Evolutionary conservation across 805 yeast genomes (phyloP), one percentile per base, ranked within the genome.

Genomic region (Candida coquimbonensis): DNA sequence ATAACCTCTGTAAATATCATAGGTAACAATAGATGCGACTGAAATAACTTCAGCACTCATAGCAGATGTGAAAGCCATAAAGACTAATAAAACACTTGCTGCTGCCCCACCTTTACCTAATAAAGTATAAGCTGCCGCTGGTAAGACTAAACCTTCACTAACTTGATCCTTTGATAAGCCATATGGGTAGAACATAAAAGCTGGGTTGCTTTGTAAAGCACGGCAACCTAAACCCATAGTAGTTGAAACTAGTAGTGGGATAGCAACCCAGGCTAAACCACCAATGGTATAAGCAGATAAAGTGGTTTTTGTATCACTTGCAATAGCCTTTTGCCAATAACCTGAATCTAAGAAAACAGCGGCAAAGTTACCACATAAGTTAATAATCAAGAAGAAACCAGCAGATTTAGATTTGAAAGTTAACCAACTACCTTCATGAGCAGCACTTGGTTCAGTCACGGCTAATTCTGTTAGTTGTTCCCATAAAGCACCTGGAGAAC

Each of bases 11-110:
- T 83, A 89, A 50, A 89, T 72, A 66, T 89, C 96, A 56, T 87
- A 89, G 38, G 96, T 85, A 70, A 80, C 77, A 49, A 89, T 78
- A 2, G 96, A 83, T 4, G 95, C 84, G 17, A 87, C 90, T 3
- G 96, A 84, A 60, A 89, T 86, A 57, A 89, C 76, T 65, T 89
- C 96, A 35, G 96, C 91, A 31, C 95, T 85, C 76, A 87, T 79
- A 25, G 96, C 96, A 40, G 95, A 84, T 0, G 96, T 89, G 38
- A 85, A 91, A 25, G 96, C 96, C 90, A 87, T 85, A 65, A 89
- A 89, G 11, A 88, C 77, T 71, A 89, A 67, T 32, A 89, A 63
- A 51, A 89, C 72, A 9, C 89, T 75, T 33, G 90, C 90, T 40
- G 79, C 90, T 5, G 95, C 95, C 50, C 96, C 97, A 55, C 91